Evolutionary conservation across 2,329 filamentous ascomycete genomes (phyloP), one percentile per base, ranked within the genome.

Genomic region (Nothopassalora personata): DNA sequence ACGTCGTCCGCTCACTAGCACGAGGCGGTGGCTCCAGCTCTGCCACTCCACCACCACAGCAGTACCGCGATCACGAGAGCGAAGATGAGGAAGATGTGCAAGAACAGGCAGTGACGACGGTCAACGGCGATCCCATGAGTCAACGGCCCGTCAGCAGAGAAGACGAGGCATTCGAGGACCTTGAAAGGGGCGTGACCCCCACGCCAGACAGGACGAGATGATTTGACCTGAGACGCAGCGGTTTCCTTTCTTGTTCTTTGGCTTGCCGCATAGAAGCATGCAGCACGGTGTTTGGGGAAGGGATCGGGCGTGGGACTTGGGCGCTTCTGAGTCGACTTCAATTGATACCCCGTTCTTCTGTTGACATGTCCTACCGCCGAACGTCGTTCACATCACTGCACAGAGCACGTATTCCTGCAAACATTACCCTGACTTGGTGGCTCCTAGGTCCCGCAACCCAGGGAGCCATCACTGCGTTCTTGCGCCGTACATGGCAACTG

Each of bases 1-100:
- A 99, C 71, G 94, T 99, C 36, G 93, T 99, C 15, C 75, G 80
- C 48, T 75, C 73, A 8, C 67, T 76, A 9, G 70, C 70, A n/a
- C 64, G 68, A 30, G 57, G 58, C 62, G 43, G 51, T 56, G 59
- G 48, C 56, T 61, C 55, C 47, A 34, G 59, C 53, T 62, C 64
- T 50, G 50, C 62, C 60, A 33, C 53, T 30, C 62, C 55, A 15
- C 63, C 59, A 43, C 60, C 55, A 34, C n/a, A 52, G 27, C 57
- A 62, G 33, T 63, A 64, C 53, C 62, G 54, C 28, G 60, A 64
- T 23, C 52, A 60, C 33, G 60, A 59, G 28, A 63, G 61, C 6
- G 67, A 69, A 23, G 66, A 68, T 34, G 67, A 68, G 27, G 67
- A 66, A 18, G 68, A 70, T 39, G 66, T 71, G 7, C 72, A 73